Evolutionary conservation across 768 basidiomycete genomes (phyloP).

Genomic region (Rhizopogon roseolus): DNA sequence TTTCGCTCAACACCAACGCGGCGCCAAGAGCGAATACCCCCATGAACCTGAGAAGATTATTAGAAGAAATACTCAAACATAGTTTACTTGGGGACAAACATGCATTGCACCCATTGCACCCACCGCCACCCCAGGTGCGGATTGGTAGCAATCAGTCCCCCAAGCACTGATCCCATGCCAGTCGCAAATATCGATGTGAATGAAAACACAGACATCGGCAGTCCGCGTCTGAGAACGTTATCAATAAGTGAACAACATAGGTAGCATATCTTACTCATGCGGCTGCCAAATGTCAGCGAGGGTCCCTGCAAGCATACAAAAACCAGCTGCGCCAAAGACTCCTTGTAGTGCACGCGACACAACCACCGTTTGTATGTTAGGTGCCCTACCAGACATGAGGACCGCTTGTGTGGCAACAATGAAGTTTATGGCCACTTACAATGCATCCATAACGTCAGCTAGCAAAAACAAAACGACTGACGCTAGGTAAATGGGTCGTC

Average conservation of each 20-base stretch:
- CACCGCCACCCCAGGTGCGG: constrained; percentile 64
- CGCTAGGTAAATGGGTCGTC: constrained; percentile 54
- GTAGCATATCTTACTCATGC: constrained; percentile 40
- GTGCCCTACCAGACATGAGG: constrained; percentile 20
- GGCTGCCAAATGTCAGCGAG: constrained; percentile 68
- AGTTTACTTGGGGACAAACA: constrained; percentile 31
- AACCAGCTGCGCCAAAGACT: constrained; percentile 57
- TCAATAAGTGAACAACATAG: neutral
- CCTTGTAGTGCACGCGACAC: constrained; percentile 58
- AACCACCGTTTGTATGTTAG: constrained; percentile 51
- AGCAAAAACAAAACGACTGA: constrained; percentile 45
- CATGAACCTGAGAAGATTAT: constrained; percentile 38
- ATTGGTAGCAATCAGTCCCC: constrained; percentile 62
- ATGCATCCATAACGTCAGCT: constrained; percentile 40
- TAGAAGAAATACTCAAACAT: neutral
- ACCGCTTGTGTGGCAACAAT: neutral
- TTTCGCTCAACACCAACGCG: constrained; percentile 61
- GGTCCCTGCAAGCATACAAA: constrained; percentile 65
- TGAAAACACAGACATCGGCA: constrained; percentile 73
- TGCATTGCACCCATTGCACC: constrained; percentile 77
- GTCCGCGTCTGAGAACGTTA: constrained; percentile 47
- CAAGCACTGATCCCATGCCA: constrained; percentile 58
- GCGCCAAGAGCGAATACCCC: constrained; percentile 45
- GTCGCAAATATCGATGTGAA: constrained; percentile 51
- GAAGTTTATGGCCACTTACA: constrained; percentile 14